These are phyloP conservation scores for Suillus discolor DNA, from an alignment of 768 basidiomycete species.

Conservation along the genomic window DNA sequence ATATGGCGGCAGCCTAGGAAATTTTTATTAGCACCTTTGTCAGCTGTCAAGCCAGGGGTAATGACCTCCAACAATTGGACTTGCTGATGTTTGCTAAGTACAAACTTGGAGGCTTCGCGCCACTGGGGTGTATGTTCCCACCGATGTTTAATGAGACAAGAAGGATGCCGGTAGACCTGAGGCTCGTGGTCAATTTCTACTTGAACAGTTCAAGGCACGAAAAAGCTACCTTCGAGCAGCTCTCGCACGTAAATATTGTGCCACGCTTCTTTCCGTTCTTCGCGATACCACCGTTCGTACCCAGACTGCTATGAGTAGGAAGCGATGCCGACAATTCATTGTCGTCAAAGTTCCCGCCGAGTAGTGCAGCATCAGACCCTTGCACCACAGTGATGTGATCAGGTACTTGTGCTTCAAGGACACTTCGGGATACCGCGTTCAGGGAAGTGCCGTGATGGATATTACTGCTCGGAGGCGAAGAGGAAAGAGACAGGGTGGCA, in stretches of 20 bases:
- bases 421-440: slow-evolving; percentile 10
- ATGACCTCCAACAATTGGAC: slow-evolving; percentile 91
- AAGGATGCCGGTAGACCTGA: slow-evolving; percentile 88
- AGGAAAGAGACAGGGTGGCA: slow-evolving; percentile 43
- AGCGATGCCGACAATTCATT: slow-evolving; percentile 15
- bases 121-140: slow-evolving; percentile 98
- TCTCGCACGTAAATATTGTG: slow-evolving; percentile 89
- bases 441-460: slow-evolving; percentile 24
- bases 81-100: slow-evolving; percentile 95
- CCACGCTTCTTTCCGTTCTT: slow-evolving; percentile 75
- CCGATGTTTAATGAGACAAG: slow-evolving; percentile 94
- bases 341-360: slow-evolving; percentile 23
- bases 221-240: slow-evolving; percentile 79
- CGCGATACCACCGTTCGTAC: slow-evolving; percentile 20
- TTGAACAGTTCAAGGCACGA: slow-evolving; percentile 2
- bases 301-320: slow-evolving; percentile 11
- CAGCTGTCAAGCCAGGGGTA: slow-evolving; percentile 4
- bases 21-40: slow-evolving; percentile 12
- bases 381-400: slow-evolving; percentile 14
- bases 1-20: slow-evolving; percentile 85
- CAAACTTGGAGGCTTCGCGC: slow-evolving; percentile 89
- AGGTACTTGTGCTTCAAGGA: slow-evolving; percentile 14
- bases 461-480: slow-evolving; percentile 36
- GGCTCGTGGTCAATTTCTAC: slow-evolving; percentile 3
- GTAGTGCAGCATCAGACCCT: slow-evolving; percentile 9